Evolutionary conservation across 2,329 filamentous ascomycete genomes (phyloP).

Genomic region (Metarhizium guizhouense): DNA sequence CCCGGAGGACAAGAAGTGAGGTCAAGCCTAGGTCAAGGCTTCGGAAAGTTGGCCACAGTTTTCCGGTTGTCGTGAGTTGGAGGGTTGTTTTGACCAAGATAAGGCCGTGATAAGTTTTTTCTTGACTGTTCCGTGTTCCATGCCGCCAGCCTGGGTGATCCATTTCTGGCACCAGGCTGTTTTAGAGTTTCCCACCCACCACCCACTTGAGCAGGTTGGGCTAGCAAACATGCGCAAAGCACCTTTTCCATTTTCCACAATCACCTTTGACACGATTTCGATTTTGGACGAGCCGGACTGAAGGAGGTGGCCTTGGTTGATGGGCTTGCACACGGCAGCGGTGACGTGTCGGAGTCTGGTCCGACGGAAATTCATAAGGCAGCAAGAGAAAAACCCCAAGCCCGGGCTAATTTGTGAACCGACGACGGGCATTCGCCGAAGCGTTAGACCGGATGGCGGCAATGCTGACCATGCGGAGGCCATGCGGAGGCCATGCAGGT

Average conservation of each 20-base stretch:
- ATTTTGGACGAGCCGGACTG: background rate
- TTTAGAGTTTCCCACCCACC: background rate
- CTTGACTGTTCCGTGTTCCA: background rate
- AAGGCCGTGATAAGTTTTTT: background rate
- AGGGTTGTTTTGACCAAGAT: background rate
- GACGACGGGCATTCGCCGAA: background rate
- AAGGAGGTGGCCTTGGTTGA: background rate
- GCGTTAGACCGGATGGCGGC: background rate
- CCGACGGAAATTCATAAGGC: background rate
- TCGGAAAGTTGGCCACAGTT: background rate
- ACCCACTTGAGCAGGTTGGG: background rate
- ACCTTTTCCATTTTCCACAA: background rate
- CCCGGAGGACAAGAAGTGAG: background rate
- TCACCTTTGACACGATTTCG: background rate
- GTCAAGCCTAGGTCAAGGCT: background rate
- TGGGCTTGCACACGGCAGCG: background rate
- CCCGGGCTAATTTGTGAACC: background rate
- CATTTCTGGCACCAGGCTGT: background rate
- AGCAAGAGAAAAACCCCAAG: background rate
- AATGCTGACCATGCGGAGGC: background rate
- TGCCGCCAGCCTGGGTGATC: background rate
- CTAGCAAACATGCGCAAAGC: background rate
- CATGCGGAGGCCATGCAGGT: background rate
- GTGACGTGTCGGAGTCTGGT: background rate
- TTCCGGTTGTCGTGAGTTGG: background rate